These are phyloP conservation scores for Luffa acutangula DNA, from an alignment of 306 rosid genomes.

Conservation along the genomic window DNA sequence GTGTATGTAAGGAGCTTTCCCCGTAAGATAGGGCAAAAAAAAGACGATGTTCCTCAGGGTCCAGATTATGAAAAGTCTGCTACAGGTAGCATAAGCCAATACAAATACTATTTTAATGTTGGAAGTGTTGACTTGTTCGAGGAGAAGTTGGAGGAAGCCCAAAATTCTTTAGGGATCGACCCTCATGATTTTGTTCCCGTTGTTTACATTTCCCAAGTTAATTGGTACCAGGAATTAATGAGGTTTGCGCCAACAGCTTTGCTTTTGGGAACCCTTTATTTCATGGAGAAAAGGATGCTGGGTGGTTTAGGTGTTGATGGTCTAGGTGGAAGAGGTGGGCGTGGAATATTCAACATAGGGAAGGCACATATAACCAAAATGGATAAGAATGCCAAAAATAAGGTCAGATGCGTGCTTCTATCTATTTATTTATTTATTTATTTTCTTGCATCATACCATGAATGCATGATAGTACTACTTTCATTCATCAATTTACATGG, in stretches of 20 bases:
- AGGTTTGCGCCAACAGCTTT: slow-evolving; percentile 62
- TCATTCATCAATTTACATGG: background rate
- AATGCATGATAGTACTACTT: background rate
- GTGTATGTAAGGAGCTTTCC: slow-evolving; percentile 58
- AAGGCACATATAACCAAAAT: slow-evolving; percentile 80
- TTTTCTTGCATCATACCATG: background rate
- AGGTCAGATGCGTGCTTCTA: slow-evolving; percentile 30
- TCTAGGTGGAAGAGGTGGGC: slow-evolving; percentile 46
- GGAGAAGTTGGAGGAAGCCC: slow-evolving; percentile 94
- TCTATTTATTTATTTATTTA: slow-evolving; percentile 4
- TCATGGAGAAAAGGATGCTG: slow-evolving; percentile 68
- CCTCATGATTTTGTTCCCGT: slow-evolving; percentile 78
- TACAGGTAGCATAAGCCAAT: slow-evolving; percentile 43
- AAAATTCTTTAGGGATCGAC: slow-evolving; percentile 64
- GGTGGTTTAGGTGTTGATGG: slow-evolving; percentile 68
- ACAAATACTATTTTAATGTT: slow-evolving; percentile 65
- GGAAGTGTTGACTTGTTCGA: slow-evolving; percentile 92
- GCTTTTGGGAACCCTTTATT: slow-evolving; percentile 51
- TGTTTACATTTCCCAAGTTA: slow-evolving; percentile 59
- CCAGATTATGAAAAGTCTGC: slow-evolving; percentile 26
- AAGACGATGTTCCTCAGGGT: slow-evolving; percentile 53
- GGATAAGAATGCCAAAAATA: slow-evolving; percentile 79
- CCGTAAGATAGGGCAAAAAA: slow-evolving; percentile 25
- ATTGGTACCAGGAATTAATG: slow-evolving; percentile 62
- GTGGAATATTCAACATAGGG: slow-evolving; percentile 82